These are phyloP conservation scores for Grifola frondosa DNA, from an alignment of 1,284 basidiomycete genomes.

Conservation along the genomic window DNA sequence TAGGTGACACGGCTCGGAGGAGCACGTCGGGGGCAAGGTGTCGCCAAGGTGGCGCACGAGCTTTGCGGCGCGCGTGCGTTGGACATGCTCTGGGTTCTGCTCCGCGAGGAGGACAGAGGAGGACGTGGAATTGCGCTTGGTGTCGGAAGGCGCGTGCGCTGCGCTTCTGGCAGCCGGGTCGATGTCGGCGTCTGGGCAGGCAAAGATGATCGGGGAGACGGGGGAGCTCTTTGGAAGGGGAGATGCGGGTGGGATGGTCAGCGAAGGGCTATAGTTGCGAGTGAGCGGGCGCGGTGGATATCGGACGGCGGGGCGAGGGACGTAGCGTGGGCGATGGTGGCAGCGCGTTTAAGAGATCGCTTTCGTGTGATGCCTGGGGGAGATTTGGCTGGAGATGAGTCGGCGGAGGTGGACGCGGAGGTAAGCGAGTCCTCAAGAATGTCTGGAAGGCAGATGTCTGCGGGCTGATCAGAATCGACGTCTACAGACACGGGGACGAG, in stretches of 20 bases:
- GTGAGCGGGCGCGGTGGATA: constrained; percentile 27
- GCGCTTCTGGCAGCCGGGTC: constrained; percentile 8
- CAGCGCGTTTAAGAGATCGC: constrained; percentile 23
- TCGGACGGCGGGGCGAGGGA: constrained; percentile 6
- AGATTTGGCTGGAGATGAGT: constrained; percentile 8
- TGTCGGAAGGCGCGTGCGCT: constrained; percentile 7
- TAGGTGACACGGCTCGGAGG: constrained; percentile 25
- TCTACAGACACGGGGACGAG: constrained; percentile 24
- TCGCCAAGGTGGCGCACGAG: constrained; percentile 42
- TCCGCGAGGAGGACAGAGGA: constrained; percentile 20
- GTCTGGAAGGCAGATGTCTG: constrained; percentile 13
- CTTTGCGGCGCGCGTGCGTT: constrained; percentile 39
- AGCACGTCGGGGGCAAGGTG: constrained; percentile 40
- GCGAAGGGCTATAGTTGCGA: constrained; percentile 24
- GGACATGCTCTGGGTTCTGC: constrained; percentile 25
- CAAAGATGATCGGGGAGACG: constrained; percentile 21
- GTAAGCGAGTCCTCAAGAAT: constrained; percentile 14
- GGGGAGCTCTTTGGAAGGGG: constrained; percentile 7
- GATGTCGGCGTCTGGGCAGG: constrained; percentile 12
- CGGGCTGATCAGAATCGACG: constrained; percentile 9
- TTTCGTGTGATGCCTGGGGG: constrained; percentile 6
- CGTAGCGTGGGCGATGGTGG: constrained; percentile 21
- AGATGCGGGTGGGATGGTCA: constrained; percentile 16
- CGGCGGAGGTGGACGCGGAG: constrained; percentile 14
- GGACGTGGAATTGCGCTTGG: constrained; percentile 16